A percentile compares a stretch with the other conserved stretches of the same genome.
These are phyloP conservation scores for Colletotrichum tabaci DNA, from an alignment of 2,329 filamentous ascomycete species.

Conservation along the genomic window DNA sequence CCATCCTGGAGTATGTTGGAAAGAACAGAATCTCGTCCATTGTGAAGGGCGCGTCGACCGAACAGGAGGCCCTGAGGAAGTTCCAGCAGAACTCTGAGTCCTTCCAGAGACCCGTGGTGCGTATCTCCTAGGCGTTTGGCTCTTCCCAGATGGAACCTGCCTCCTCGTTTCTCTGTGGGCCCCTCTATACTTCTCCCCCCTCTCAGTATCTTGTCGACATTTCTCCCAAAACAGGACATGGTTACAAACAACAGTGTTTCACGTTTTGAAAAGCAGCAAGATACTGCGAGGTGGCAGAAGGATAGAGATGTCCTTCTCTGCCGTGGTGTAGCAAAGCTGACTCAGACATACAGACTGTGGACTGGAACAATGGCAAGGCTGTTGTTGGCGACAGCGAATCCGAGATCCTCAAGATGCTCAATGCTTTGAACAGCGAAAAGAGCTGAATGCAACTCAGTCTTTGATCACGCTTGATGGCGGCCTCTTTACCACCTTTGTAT, in stretches of 20 bases:
- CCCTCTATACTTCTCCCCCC: too few species aligned
- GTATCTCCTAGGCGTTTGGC: constrained; percentile 51
- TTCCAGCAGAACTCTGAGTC: constrained; percentile 78
- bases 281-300: too few species aligned
- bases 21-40: constrained; percentile 71
- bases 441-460: constrained; percentile 19
- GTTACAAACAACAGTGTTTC: too few species aligned
- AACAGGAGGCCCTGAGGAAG: constrained; percentile 84
- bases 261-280: too few species aligned
- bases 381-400: constrained; percentile 86
- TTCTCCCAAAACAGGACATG: too few species aligned
- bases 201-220: too few species aligned
- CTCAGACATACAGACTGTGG: constrained; percentile 71
- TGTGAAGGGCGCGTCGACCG: constrained; percentile 80
- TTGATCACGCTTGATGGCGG: neutral
- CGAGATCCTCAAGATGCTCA: constrained; percentile 87
- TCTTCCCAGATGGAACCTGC: neutral
- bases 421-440: constrained; percentile 61
- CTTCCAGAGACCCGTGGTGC: constrained; percentile 84
- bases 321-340: constrained; percentile 14
- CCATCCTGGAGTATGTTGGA: constrained; percentile 87
- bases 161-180: neutral
- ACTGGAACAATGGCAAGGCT: constrained; percentile 93
- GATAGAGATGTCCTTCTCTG: too few species aligned
- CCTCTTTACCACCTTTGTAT: constrained; percentile 26